Evolutionary conservation across 148 eudicot genomes (phyloP).

Genomic region (Rhododendron ovatum): DNA sequence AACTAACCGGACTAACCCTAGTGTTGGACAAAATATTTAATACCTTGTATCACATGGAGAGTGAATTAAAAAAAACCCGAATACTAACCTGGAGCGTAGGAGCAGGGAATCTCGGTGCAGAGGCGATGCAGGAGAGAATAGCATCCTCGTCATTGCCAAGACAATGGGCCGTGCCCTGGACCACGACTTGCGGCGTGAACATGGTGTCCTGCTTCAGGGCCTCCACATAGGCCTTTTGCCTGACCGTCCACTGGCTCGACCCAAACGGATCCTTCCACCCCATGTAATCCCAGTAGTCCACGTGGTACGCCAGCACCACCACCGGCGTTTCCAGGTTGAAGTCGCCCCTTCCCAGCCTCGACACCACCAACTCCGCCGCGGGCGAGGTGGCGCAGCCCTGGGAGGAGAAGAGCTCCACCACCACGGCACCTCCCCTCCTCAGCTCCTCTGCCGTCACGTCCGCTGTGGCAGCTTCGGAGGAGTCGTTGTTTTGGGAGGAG

Average conservation of each 20-base stretch:
- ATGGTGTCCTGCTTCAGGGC: conserved; percentile 62
- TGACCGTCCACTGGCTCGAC: conserved; percentile 75
- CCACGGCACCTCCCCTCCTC: conserved; percentile 33
- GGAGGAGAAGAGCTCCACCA: conserved; percentile 84
- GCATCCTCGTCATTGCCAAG: conserved; percentile 64
- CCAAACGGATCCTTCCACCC: conserved; percentile 94
- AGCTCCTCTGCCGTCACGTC: conserved; percentile 42
- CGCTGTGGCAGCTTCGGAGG: conserved; percentile 23
- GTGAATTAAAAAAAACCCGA: not conserved
- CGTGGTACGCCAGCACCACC: conserved; percentile 66
- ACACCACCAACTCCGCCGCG: conserved; percentile 71
- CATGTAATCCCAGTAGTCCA: conserved; percentile 82
- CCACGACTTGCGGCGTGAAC: conserved; percentile 82
- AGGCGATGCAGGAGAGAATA: conserved; percentile 33
- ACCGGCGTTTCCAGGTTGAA: conserved; percentile 49
- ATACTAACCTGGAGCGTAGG: conserved; percentile 59
- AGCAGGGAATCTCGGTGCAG: conserved; percentile 56
- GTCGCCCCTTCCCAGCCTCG: conserved; percentile 85
- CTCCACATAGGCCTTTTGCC: conserved; percentile 81
- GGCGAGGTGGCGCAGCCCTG: conserved; percentile 85
- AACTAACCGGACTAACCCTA: too few species aligned
- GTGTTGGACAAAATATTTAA: too few species aligned
- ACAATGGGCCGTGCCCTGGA: conserved; percentile 64
- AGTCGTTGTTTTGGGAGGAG: not conserved
- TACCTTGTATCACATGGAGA: too few species aligned